Conservation (phyloP, 345 rosid species). For the Arabis hirsuta region DNA sequence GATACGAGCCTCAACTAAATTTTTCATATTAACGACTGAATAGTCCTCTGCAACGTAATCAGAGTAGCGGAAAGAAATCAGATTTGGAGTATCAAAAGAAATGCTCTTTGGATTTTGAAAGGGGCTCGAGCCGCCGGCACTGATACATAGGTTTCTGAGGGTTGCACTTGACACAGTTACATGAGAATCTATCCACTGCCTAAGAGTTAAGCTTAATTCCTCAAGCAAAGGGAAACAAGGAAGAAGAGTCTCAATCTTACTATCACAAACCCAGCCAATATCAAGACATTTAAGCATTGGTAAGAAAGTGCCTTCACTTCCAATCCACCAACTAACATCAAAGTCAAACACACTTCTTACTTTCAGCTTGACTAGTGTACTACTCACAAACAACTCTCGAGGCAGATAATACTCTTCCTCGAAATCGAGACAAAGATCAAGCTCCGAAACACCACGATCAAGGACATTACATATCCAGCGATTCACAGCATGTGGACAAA, state of each 20-base stretch:
- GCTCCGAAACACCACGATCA: slow-evolving; percentile 15
- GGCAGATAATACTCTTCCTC: background rate
- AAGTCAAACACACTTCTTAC: background rate
- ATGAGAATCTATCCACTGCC: background rate
- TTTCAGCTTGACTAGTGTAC: slow-evolving; percentile 13
- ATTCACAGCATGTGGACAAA: slow-evolving; percentile 5
- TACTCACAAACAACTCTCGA: slow-evolving; percentile 20
- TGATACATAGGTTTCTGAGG: background rate
- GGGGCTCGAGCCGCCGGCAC: background rate
- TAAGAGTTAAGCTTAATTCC: background rate
- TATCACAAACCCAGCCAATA: background rate
- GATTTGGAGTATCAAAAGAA: slow-evolving; percentile 22
- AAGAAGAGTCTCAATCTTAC: slow-evolving; percentile 11
- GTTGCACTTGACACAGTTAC: slow-evolving; percentile 2
- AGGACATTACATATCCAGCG: slow-evolving; percentile 11
- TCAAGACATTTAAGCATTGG: slow-evolving; percentile 21
- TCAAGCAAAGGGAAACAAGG: slow-evolving; percentile 28
- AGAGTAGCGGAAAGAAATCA: slow-evolving; percentile 16
- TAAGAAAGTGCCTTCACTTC: background rate
- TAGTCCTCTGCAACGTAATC: slow-evolving; percentile 32
- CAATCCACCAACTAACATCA: slow-evolving; percentile 19
- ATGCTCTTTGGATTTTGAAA: slow-evolving; percentile 10
- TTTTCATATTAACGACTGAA: slow-evolving; percentile 18
- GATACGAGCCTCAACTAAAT: background rate
- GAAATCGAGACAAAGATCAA: slow-evolving; percentile 20